Conservation (phyloP, 805 yeast genomes). For the Yamadazyma sp. region DNA sequence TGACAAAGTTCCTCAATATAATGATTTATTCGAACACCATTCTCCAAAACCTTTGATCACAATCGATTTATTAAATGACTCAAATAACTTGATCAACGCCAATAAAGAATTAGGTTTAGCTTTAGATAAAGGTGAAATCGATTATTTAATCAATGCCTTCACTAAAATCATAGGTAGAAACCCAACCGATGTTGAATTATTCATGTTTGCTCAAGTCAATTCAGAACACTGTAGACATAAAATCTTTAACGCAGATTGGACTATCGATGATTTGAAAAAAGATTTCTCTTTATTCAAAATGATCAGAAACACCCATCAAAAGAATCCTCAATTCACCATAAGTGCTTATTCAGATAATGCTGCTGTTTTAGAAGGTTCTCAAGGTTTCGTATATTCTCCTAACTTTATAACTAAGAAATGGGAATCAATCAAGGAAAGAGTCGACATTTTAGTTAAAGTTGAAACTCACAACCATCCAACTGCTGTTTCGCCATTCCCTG, state of each 20-base stretch:
- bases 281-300: slow-evolving; percentile 79
- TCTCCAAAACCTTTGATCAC: slow-evolving; percentile 78
- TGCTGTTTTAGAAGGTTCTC: slow-evolving; percentile 86
- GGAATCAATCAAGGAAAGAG: slow-evolving; percentile 70
- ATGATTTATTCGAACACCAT: slow-evolving; percentile 75
- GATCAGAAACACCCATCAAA: slow-evolving; percentile 90
- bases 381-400: slow-evolving; percentile 77
- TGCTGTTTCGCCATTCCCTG: slow-evolving; percentile 98
- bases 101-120: slow-evolving; percentile 88
- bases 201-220: slow-evolving; percentile 99
- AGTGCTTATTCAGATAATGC: slow-evolving; percentile 98
- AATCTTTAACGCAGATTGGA: slow-evolving; percentile 98
- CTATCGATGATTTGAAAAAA: slow-evolving; percentile 78
- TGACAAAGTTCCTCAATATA: slow-evolving; percentile 57
- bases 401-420: slow-evolving; percentile 69
- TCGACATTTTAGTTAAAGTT: slow-evolving; percentile 89
- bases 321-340: slow-evolving; percentile 76
- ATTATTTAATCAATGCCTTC: slow-evolving; percentile 79
- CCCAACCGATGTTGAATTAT: slow-evolving; percentile 96
- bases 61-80: slow-evolving; percentile 58
- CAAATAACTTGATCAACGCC: slow-evolving; percentile 65
- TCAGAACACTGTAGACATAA: slow-evolving; percentile 99
- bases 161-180: slow-evolving; percentile 72
- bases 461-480: slow-evolving; percentile 99
- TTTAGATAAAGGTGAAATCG: slow-evolving; percentile 90